Base-by-base conservation (phyloP, 2,329 filamentous ascomycete species). In the Alternaria viburni region DNA sequence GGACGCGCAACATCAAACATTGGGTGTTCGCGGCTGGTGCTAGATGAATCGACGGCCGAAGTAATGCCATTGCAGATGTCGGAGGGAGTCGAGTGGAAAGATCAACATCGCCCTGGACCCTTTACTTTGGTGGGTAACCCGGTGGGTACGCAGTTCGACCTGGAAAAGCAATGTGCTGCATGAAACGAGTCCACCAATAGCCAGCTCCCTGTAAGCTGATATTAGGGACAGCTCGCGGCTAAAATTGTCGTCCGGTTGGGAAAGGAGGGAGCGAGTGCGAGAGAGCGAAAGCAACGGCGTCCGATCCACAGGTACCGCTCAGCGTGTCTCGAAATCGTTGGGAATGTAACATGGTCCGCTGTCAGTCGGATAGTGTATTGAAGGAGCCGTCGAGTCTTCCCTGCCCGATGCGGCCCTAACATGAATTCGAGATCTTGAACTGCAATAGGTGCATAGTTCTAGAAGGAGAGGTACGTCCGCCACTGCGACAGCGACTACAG, bases 1-100 rank as follows among this genome's bases (percentile, higher is more conserved):
- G 59, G 65, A 54, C 58, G 58, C 62, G 49, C 67, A 59, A 67
- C 58, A 68, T 65, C 62, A 54, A 65, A 51, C 55, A 59, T 58
- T 50, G 65, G 36, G 47, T 45, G 50, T 56, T 36, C 19, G 60
- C 54, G 28, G 54, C 36, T 28, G 17, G 12, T 52, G 23, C 28
- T 23, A 56, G 59, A 66, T 60, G 59, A 66, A 52, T 69, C 64
- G 64, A 41, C 25, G 50, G 36, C 51, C 59, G 54, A 60, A 59
- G 41, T 62, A 62, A 62, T 54, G 57, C 61, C 58, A 61, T 7
- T 30, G 57, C 58, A 56, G 61, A 23, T 26, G 50, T 32, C 30
- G 32, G 36, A 41, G 36, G 36, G 36, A 41, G 36, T 41, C 54
- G 28, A 59, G 32, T 59, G 59, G 59, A 52, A 45, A 44, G 46